Conservation (phyloP, 768 basidiomycete species). For the Lyophyllum atratum region DNA sequence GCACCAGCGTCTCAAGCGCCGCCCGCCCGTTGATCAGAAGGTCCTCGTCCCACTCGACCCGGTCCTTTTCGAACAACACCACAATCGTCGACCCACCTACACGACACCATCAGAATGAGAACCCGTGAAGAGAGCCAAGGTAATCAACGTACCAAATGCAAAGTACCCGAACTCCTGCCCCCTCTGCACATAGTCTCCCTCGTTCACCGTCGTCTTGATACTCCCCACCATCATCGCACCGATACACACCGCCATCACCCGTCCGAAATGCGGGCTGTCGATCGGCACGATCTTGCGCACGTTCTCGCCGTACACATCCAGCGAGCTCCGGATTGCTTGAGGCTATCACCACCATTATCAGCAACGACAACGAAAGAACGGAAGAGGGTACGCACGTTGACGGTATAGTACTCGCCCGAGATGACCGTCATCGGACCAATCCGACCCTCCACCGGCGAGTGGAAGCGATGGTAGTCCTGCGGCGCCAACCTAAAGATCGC, state of each 20-base stretch:
- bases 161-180: constrained; percentile 95
- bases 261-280: constrained; percentile 85
- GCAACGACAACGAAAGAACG: background rate
- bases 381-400: constrained; percentile 59
- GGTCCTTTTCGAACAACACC: constrained; percentile 82
- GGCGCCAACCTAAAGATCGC: constrained; percentile 94
- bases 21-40: constrained; percentile 81
- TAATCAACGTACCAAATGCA: constrained; percentile 75
- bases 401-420: constrained; percentile 93
- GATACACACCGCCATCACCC: constrained; percentile 89
- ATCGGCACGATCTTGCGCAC: constrained; percentile 91
- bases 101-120: background rate
- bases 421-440: constrained; percentile 86
- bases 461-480: constrained; percentile 96
- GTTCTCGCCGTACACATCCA: constrained; percentile 96
- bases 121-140: no score
- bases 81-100: constrained; percentile 92
- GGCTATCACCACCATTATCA: constrained; percentile 49
- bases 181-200: constrained; percentile 77
- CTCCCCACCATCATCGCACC: constrained; percentile 97
- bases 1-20: constrained; percentile 87
- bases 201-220: constrained; percentile 83
- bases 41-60: constrained; percentile 91
- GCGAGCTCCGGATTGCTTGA: constrained; percentile 86
- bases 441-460: constrained; percentile 81